Evolutionary conservation across 2,329 filamentous ascomycete species (phyloP), one percentile per base, ranked within the genome.

Genomic region (Penicillium sclerotiorum): DNA sequence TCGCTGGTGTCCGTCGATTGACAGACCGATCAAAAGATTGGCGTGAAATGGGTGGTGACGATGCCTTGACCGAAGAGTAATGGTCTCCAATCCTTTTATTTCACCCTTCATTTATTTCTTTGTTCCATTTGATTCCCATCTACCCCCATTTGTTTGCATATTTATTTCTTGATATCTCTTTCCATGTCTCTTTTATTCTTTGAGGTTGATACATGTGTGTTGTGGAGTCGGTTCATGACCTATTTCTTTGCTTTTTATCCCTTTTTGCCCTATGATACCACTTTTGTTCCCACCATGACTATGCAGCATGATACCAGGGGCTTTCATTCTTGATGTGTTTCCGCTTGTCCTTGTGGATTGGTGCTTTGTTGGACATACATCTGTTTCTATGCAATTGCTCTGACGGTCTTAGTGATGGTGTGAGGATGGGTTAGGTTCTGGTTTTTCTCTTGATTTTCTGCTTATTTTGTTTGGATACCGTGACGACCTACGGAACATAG

Each of bases 11-110:
- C 56, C 91, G 88, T 72, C 81, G 83, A 52, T 75, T 97, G 56
- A 90, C 90, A 0, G 89, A 95, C 59, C 84, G 85, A 66, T 94
- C 90, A 63, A 85, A 90, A 39, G 90, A 95, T 60, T 99, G 94
- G 94, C 84, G 93, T 52, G 93, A 96, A 61, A 86, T 88, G 58
- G 87, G 87, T 22, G 87, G 87, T 22, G 87, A 89, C 46, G 90
- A 91, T 61, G 86, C 88, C 38, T 69, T 82, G 58, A 80, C 78
- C 58, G 80, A 82, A 65, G 80, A 82, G 59, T 73, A 62, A 52
- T 9, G 18, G 23, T 36, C 21, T 46, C 35, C n/a, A n/a, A 40
- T 39, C n/a, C 18, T 33, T 35, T 46, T 22, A 30, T 42, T 18
- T 21, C 21, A 23, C 23, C 25, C 4, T 33, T 18, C 39, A 41